phyloP scores from a whole-genome alignment of 495 filamentous ascomycete species.

The Platismatia glauca region DNA sequence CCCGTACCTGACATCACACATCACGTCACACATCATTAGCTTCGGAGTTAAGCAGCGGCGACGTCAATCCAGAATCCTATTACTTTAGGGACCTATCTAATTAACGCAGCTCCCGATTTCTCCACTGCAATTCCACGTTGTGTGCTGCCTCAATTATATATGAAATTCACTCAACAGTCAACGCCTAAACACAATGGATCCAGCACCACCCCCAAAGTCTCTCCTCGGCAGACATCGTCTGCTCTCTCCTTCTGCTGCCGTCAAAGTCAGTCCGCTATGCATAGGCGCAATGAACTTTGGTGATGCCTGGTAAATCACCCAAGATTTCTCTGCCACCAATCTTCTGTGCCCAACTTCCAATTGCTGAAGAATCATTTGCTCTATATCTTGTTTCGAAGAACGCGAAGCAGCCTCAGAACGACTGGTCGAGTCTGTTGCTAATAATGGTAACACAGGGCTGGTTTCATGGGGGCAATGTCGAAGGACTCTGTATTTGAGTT shows the following conservation, averaged over 20 bases:
- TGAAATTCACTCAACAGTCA: no score
- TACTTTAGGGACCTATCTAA: background rate
- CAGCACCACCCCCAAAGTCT: slow-evolving; percentile 33
- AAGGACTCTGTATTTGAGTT: slow-evolving; percentile 55
- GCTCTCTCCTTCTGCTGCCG: slow-evolving; percentile 48
- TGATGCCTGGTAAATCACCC: slow-evolving; percentile 37
- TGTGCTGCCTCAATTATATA: no score
- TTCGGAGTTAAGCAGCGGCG: background rate
- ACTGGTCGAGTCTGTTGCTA: background rate
- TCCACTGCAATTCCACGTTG: no score
- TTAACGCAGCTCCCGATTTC: background rate
- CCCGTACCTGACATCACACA: background rate
- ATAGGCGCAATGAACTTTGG: slow-evolving; percentile 59
- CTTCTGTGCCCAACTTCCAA: background rate
- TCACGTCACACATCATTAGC: no score
- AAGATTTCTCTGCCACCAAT: background rate
- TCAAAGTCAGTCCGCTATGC: slow-evolving; percentile 52
- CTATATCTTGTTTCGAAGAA: background rate
- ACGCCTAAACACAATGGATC: slow-evolving; percentile 23
- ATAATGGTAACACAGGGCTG: slow-evolving; percentile 25
- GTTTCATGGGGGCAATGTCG: slow-evolving; percentile 48
- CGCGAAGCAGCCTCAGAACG: background rate
- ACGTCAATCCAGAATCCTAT: background rate
- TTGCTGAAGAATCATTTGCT: background rate
- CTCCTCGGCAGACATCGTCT: slow-evolving; percentile 50